Base-by-base conservation (phyloP, 768 basidiomycete species). In the Suillus subluteus region DNA sequence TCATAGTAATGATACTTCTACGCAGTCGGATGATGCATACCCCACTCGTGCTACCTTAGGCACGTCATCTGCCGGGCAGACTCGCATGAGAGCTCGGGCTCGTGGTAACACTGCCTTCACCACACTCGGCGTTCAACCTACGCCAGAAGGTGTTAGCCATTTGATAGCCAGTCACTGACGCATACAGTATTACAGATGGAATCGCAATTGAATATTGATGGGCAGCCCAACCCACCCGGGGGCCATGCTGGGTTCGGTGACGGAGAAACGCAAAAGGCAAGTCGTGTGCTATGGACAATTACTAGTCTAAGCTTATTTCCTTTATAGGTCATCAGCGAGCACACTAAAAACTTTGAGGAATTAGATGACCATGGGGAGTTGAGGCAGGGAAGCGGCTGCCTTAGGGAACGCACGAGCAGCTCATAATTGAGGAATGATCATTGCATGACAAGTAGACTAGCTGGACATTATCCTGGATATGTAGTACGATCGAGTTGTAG, bases 201-300 rank as follows among this genome's bases (percentile, higher is more conserved):
- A 74, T 74, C 58, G 69, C 75, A 16, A 62, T 74, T 5, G n/a
- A n/a, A n/a, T n/a, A n/a, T n/a, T n/a, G 68, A 70, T 18, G 76
- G 76, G 48, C 68, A 74, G 37, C n/a, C 65, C 32, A 43, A 64
- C 56, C 46, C 71, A 32, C 70, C 73, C 13, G 65, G 78, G 68
- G 80, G 81, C 5, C 81, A 84, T 35, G 80, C 84, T 37, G 79
- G 70, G 35, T 23, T 84, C 0, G 74, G 80, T 9, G 88, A 90
- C 75, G 88, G 88, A 4, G 88, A 89, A 78, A 79, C 83, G 0
- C 80, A 89, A 70, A 83, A 88, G 81, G 88, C 86, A 2, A 72
- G 66, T 5, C 30, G 41, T 18, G 32, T 43, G 16, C 4, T 3
- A 23, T 9, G 1, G 0, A 23, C n/a, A 41, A 18, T 59, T 58